Conservation (phyloP, 2,329 filamentous ascomycete species). For the Cytospora paraplurivora region DNA sequence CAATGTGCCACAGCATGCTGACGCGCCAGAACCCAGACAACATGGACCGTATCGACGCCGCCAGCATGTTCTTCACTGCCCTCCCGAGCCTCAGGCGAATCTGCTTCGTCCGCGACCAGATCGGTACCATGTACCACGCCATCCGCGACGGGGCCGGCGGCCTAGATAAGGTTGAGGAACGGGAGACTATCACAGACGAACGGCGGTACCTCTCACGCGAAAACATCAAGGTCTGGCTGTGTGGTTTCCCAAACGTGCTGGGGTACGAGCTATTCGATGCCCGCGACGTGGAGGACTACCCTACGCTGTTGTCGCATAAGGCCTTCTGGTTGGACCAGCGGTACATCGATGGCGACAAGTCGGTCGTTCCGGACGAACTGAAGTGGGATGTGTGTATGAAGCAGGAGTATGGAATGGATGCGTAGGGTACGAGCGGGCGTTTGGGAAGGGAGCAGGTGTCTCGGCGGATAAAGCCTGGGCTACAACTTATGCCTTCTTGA, state of each 20-base stretch:
- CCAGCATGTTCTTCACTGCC: slow-evolving; percentile 16
- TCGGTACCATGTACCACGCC: slow-evolving; percentile 18
- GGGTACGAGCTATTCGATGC: slow-evolving; percentile 13
- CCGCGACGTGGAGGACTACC: neutral
- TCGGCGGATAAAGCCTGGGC: neutral
- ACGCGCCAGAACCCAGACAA: slow-evolving; percentile 12
- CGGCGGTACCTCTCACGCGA: slow-evolving; percentile 12
- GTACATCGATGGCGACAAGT: slow-evolving; percentile 8
- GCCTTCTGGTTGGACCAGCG: slow-evolving; percentile 18
- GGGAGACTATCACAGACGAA: slow-evolving; percentile 10
- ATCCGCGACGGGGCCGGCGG: neutral
- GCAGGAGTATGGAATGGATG: neutral
- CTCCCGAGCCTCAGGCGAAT: slow-evolving; percentile 22
- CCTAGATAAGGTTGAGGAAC: slow-evolving; percentile 10
- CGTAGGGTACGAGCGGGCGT: neutral
- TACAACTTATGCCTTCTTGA: no score
- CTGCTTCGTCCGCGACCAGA: slow-evolving; percentile 25
- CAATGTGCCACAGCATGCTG: slow-evolving; percentile 20
- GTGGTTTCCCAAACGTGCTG: slow-evolving; percentile 24
- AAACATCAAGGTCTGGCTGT: slow-evolving; percentile 15
- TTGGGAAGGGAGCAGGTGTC: neutral
- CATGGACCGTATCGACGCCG: slow-evolving; percentile 12
- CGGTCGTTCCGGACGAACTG: slow-evolving; percentile 4
- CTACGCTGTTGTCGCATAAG: neutral
- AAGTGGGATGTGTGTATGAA: neutral